Evolutionary conservation across 805 yeast genomes (phyloP), one percentile per base, ranked within the genome.

Genomic region (Kuraishia floccosa): DNA sequence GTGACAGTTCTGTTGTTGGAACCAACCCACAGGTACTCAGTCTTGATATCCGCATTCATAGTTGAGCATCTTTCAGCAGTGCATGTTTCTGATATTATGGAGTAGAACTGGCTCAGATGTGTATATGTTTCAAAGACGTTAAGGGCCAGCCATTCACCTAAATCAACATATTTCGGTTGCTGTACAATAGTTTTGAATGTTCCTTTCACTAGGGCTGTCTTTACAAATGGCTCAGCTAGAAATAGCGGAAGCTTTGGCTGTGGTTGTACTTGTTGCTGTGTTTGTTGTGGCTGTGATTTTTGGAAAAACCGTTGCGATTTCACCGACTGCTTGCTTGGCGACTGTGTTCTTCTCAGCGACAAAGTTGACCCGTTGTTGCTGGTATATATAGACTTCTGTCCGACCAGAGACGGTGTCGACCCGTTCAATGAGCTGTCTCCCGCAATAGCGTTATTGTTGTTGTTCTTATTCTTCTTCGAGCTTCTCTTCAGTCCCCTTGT

Each of bases 171-270:
- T 49, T 84, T 85, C 13, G 99, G 98, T 15, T 85, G 62, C 48
- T 84, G 94, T 1, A 91, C 96, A 40, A 91, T 91, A 1, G 98
- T 87, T 47, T 83, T 86, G 60, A 86, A 91, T 0, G 95, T 82
- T 12, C 99, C 99, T 49, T 89, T 91, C 13, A 93, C 98, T 22
- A 91, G 60, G 0, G 97, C 94, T 0, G 96, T 84, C 38, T 87
- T 77, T 4, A 87, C 91, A 52, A 82, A 91, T 10, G 96, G 97
- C 43, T 87, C 95, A 47, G 91, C 77, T 41, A 91, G 51, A 47
- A 87, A 91, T 33, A 91, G 58, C 4, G 86, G 85, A 30, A 56
- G 8, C 15, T 25, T 14, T 25, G 27, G 41, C 21, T 38, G 45
- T 28, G 36, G 47, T 33, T 41, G 50, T 34, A 44, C 47, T 19